These are phyloP conservation scores for Pythium guiyangense DNA, from an alignment of 352 stramenopile genomes.

Conservation along the genomic window DNA sequence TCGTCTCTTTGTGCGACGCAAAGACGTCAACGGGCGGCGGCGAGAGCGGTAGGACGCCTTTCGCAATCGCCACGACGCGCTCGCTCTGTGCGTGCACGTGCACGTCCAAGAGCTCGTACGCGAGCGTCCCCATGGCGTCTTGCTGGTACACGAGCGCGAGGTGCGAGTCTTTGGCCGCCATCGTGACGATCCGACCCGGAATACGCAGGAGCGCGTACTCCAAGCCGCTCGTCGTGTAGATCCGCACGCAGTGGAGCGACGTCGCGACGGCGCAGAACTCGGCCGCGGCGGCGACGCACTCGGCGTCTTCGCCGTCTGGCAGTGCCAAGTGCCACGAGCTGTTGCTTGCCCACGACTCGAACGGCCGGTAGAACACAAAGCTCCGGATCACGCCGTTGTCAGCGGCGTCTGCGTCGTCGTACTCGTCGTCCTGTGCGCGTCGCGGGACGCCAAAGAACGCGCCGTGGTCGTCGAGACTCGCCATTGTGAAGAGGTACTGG, in stretches of 20 bases:
- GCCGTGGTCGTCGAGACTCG: conserved; percentile 61
- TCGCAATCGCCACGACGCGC: conserved; percentile 38
- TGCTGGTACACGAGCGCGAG: conserved; percentile 68
- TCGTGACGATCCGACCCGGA: conserved; percentile 63
- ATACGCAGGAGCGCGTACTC: conserved; percentile 59
- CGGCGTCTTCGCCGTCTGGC: conserved; percentile 64
- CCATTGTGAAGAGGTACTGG: conserved; percentile 82
- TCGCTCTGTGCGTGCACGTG: conserved; percentile 29
- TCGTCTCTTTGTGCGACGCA: conserved; percentile 65
- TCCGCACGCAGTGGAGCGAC: conserved; percentile 61
- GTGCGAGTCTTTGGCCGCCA: conserved; percentile 47
- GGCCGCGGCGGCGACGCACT: conserved; percentile 49
- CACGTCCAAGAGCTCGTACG: conserved; percentile 53
- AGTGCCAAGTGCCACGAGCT: conserved; percentile 73
- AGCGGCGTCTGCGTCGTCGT: conserved; percentile 26
- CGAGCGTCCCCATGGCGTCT: conserved; percentile 33
- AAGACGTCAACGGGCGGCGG: conserved; percentile 61
- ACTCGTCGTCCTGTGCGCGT: conserved; percentile 57
- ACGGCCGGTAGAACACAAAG: conserved; percentile 79
- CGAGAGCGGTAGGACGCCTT: conserved; percentile 52
- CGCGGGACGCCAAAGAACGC: conserved; percentile 69
- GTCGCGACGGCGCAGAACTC: conserved; percentile 79
- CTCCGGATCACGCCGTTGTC: conserved; percentile 50
- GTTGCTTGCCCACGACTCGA: conserved; percentile 81
- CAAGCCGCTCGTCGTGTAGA: conserved; percentile 69